Conservation (phyloP, 805 yeast genomes). For the Candida vartiovaarae region DNA sequence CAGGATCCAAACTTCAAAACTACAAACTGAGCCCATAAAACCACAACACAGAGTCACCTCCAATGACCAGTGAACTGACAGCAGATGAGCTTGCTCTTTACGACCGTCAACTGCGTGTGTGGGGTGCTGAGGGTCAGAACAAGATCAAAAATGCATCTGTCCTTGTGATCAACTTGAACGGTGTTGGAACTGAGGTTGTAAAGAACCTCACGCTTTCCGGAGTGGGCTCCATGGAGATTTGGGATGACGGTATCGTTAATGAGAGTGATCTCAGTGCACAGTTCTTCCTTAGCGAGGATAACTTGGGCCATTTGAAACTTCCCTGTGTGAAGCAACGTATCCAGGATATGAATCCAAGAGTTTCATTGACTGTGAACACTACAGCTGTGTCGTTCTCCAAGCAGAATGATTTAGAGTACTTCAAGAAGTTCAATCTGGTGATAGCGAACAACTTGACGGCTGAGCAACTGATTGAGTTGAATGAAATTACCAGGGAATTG, state of each 20-base stretch:
- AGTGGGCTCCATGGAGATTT: conserved; percentile 64
- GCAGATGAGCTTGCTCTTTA: conserved; percentile 84
- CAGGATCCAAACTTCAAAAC: too few species aligned
- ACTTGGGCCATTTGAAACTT: conserved; percentile 50
- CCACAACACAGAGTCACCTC: too few species aligned
- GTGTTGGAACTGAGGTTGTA: conserved; percentile 72
- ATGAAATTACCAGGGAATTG: conserved; percentile 46
- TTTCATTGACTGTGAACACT: conserved; percentile 42
- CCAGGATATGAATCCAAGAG: conserved; percentile 75
- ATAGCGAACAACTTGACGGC: conserved; percentile 62
- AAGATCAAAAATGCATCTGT: conserved; percentile 65
- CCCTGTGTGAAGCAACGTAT: conserved; percentile 50
- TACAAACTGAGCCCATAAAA: too few species aligned
- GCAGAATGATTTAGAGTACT: conserved; percentile 29
- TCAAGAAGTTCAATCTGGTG: conserved; percentile 56
- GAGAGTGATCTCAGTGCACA: conserved; percentile 67
- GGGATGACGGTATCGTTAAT: conserved; percentile 48
- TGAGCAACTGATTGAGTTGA: conserved; percentile 38
- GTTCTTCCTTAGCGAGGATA: conserved; percentile 55
- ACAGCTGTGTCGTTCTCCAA: conserved; percentile 15
- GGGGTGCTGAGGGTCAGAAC: conserved; percentile 94
- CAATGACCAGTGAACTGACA: conserved; percentile 15
- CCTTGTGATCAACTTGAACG: conserved; percentile 64
- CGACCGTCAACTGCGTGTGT: conserved; percentile 88
- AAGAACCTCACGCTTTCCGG: conserved; percentile 89